Evolutionary conservation across 176 grass and related monocot species (phyloP).

Genomic region (Elymus sibiricus): DNA sequence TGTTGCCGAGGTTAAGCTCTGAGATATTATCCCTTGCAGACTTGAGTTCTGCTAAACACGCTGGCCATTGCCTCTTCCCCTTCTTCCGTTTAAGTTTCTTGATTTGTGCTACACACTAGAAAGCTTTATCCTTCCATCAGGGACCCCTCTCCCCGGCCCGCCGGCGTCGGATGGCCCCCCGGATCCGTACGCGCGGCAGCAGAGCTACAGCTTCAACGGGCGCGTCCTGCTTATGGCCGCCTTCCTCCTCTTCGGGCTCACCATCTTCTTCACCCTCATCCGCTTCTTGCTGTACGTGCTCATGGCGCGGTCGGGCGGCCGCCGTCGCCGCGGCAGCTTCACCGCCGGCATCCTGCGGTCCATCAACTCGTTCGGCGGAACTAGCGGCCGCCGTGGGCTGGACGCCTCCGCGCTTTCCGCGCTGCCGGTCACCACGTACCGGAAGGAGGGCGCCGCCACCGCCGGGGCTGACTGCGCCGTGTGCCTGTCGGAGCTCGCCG

Average conservation of each 20-base stretch:
- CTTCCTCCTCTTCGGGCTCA: slow-evolving; percentile 26
- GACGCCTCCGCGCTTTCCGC: slow-evolving; percentile 34
- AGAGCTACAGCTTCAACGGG: slow-evolving; percentile 15
- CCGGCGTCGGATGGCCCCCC: not conserved
- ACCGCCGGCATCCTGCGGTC: slow-evolving; percentile 18
- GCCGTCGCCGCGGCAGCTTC: not conserved
- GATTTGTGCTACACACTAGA: not conserved
- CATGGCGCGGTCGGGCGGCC: not conserved
- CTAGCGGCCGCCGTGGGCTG: slow-evolving; percentile 25
- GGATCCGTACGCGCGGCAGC: not conserved
- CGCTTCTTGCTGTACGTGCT: slow-evolving; percentile 18
- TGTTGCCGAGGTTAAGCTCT: not conserved
- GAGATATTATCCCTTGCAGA: not conserved
- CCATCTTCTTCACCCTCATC: slow-evolving; percentile 34
- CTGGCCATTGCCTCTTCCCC: not conserved
- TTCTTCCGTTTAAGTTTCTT: not conserved
- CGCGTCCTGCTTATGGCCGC: slow-evolving; percentile 33
- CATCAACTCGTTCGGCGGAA: slow-evolving; percentile 15
- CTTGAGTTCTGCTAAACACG: not conserved
- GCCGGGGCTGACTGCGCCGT: slow-evolving; percentile 39
- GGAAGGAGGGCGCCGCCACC: not conserved
- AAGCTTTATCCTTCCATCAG: slow-evolving; percentile 7
- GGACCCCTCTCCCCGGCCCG: not conserved
- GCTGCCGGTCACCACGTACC: slow-evolving; percentile 42
- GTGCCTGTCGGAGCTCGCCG: slow-evolving; percentile 60